These are phyloP conservation scores for Trichoderma afroharzianum DNA, from an alignment of 2,329 filamentous ascomycete genomes.

Conservation along the genomic window DNA sequence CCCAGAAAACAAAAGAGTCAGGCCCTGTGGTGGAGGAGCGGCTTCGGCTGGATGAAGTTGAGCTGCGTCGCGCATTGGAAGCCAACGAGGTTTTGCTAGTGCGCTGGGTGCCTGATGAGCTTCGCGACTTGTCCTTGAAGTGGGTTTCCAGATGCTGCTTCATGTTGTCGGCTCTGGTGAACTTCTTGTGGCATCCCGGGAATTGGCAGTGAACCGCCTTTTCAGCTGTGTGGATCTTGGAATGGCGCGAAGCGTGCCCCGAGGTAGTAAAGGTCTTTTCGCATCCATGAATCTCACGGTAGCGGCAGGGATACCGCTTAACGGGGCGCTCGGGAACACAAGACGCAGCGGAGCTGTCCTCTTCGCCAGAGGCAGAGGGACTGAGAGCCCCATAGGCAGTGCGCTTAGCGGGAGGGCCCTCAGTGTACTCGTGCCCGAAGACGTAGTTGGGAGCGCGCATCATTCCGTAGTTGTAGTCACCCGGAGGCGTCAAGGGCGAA, in stretches of 20 bases:
- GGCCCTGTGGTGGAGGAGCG: conserved; percentile 28
- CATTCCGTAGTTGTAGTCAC: conserved; percentile 37
- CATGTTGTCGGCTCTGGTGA: conserved; percentile 83
- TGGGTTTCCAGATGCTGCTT: conserved; percentile 80
- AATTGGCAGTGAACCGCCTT: conserved; percentile 69
- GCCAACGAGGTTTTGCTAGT: conserved; percentile 32
- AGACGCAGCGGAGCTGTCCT: conserved; percentile 41
- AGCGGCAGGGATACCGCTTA: conserved; percentile 73
- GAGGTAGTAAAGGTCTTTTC: conserved; percentile 81
- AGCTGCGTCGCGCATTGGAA: conserved; percentile 32
- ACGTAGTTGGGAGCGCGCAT: conserved; percentile 39
- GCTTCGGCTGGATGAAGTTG: conserved; percentile 30
- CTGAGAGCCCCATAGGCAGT: conserved; percentile 42
- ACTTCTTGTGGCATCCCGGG: conserved; percentile 71
- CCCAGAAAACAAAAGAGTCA: conserved; percentile 35
- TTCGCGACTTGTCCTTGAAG: conserved; percentile 58
- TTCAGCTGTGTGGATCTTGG: conserved; percentile 79
- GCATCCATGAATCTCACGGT: conserved; percentile 67
- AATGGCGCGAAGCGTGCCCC: conserved; percentile 78
- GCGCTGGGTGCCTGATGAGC: conserved; percentile 35
- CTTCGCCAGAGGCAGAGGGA: conserved; percentile 50
- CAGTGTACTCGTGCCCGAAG: conserved; percentile 34
- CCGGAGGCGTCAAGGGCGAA: conserved; percentile 54
- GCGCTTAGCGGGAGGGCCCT: conserved; percentile 36
- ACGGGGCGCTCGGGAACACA: conserved; percentile 44